phyloP scores from a whole-genome alignment of 2,329 filamentous ascomycete species.

The Aureobasidium sp. region DNA sequence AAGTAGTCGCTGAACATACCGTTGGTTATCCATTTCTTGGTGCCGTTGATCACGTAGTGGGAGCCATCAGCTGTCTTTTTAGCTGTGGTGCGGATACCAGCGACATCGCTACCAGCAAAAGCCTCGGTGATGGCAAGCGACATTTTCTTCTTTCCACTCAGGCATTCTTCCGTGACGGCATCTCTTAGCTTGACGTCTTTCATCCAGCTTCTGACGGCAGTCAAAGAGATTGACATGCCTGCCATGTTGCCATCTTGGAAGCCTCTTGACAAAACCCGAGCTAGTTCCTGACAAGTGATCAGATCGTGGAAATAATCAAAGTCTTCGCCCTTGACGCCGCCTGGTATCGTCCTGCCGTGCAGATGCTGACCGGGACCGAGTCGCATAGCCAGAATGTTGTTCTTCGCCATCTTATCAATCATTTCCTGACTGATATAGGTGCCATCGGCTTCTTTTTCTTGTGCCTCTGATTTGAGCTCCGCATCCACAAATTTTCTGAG shows the following conservation, averaged over 20 bases:
- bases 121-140: constrained; percentile 83
- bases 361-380: constrained; percentile 76
- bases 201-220: constrained; percentile 72
- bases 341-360: constrained; percentile 59
- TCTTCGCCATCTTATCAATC: constrained; percentile 69
- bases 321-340: constrained; percentile 66
- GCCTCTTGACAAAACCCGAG: constrained; percentile 62
- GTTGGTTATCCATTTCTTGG: constrained; percentile 83
- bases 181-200: constrained; percentile 58
- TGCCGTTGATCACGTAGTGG: constrained; percentile 62
- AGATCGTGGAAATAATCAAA: constrained; percentile 75
- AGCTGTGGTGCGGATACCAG: constrained; percentile 69
- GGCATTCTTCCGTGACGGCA: constrained; percentile 60
- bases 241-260: constrained; percentile 85
- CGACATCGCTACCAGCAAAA: constrained; percentile 77
- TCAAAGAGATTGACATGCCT: constrained; percentile 75
- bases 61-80: constrained; percentile 67
- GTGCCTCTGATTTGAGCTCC: constrained; percentile 64
- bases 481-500: constrained; percentile 65
- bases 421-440: constrained; percentile 60
- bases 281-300: constrained; percentile 64
- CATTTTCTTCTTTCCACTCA: constrained; percentile 78
- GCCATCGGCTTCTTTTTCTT: constrained; percentile 66
- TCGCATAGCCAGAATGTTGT: constrained; percentile 70
- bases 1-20: constrained; percentile 78